Evolutionary conservation across 140 eudicot species (phyloP).

Genomic region (Cichorium intybus): DNA sequence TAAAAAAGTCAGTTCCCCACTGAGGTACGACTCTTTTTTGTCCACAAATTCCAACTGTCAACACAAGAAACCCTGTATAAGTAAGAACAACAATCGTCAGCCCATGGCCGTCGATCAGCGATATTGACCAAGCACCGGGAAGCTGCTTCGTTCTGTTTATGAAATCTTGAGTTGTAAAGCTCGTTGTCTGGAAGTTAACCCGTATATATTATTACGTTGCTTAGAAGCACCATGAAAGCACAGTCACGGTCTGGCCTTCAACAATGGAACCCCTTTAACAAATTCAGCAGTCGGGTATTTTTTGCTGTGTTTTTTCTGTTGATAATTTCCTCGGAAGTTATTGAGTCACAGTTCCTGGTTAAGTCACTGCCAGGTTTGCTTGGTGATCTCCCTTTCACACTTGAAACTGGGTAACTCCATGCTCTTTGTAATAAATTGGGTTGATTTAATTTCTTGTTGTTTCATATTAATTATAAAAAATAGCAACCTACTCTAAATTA

Average conservation of each 20-base stretch:
- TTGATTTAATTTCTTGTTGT: too few relatives aligned
- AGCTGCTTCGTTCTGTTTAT: too few relatives aligned
- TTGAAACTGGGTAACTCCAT: conserved; percentile 31
- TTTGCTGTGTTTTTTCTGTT: background rate
- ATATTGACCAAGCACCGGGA: too few relatives aligned
- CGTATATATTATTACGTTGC: background rate
- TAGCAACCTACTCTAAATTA: too few relatives aligned
- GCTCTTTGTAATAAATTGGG: too few relatives aligned
- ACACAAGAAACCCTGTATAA: too few relatives aligned
- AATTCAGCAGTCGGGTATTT: background rate
- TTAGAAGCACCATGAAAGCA: background rate
- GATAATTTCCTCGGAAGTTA: background rate
- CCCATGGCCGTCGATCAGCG: too few relatives aligned
- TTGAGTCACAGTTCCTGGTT: background rate
- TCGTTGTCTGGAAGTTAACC: background rate
- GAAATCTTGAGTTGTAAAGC: background rate
- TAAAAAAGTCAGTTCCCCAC: too few relatives aligned
- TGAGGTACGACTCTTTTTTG: too few relatives aligned
- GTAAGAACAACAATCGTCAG: too few relatives aligned
- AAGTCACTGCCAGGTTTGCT: conserved; percentile 20
- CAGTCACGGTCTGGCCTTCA: background rate
- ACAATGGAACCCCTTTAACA: background rate
- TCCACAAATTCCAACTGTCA: too few relatives aligned
- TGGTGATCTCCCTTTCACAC: conserved; percentile 30
- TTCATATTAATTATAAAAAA: too few relatives aligned